Conservation (phyloP, 225 moss, liverwort and hornwort genomes). For the Rhytidiadelphus loreus region DNA sequence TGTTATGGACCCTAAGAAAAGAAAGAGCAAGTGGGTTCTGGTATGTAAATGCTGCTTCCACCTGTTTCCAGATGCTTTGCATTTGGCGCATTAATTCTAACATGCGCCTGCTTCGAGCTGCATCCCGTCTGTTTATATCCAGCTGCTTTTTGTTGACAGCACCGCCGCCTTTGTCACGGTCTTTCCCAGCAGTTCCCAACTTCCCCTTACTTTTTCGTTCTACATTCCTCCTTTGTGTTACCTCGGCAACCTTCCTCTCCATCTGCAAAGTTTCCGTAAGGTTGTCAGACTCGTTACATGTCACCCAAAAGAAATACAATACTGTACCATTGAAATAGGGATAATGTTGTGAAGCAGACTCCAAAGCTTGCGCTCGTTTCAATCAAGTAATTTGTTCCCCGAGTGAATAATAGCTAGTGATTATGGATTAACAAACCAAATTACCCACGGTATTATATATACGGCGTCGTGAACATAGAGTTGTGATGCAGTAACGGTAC, state of each 20-base stretch:
- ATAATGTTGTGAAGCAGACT: background rate
- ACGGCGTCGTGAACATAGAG: background rate
- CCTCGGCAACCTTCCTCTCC: constrained; percentile 53
- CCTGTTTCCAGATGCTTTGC: constrained; percentile 77
- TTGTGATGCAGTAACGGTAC: background rate
- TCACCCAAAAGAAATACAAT: background rate
- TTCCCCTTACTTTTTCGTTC: constrained; percentile 53
- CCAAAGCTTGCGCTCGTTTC: background rate
- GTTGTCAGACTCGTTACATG: background rate
- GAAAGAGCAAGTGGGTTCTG: background rate
- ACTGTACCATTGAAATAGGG: background rate
- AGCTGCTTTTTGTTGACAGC: constrained; percentile 50
- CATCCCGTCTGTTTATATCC: constrained; percentile 61
- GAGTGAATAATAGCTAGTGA: background rate
- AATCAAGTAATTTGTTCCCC: background rate
- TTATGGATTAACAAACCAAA: background rate
- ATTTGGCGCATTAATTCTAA: constrained; percentile 82
- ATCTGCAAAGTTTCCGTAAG: constrained; percentile 19
- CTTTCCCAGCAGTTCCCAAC: constrained; percentile 42
- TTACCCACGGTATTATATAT: background rate
- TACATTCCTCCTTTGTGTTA: constrained; percentile 26
- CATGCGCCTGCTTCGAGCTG: constrained; percentile 81
- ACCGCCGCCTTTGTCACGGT: constrained; percentile 81
- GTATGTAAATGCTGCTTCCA: constrained; percentile 5
- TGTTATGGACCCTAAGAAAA: background rate